These are phyloP conservation scores for Daldinia bambusicola DNA, from an alignment of 495 filamentous ascomycete species.

Conservation along the genomic window DNA sequence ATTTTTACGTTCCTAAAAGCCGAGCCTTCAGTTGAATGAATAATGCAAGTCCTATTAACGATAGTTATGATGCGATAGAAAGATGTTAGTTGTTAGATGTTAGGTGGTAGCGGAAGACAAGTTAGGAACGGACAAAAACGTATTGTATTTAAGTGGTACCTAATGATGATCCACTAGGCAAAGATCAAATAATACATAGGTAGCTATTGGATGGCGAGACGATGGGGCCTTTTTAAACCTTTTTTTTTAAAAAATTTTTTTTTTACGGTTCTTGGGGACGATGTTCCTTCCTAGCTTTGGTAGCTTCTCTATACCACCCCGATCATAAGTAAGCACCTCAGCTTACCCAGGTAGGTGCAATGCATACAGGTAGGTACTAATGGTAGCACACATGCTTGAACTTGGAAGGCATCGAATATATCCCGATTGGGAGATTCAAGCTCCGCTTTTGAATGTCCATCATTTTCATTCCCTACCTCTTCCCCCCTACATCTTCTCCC, in stretches of 20 bases:
- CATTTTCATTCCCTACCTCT: conserved; percentile 17
- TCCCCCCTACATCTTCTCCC: not conserved
- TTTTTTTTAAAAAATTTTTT: no score
- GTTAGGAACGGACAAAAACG: conserved; percentile 33
- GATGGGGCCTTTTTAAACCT: not conserved
- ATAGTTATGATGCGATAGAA: conserved; percentile 20
- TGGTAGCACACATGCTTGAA: no score
- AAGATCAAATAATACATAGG: not conserved
- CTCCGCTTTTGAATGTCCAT: conserved; percentile 31
- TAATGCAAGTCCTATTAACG: conserved; percentile 21
- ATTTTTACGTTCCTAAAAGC: conserved; percentile 23
- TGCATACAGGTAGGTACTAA: not conserved
- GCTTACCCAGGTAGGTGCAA: not conserved
- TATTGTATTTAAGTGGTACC: conserved; percentile 1
- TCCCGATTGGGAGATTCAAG: conserved; percentile 25
- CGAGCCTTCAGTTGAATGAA: conserved; percentile 25
- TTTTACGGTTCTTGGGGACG: no score
- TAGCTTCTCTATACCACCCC: no score
- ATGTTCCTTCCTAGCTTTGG: no score
- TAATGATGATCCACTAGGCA: conserved; percentile 1
- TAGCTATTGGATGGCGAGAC: not conserved
- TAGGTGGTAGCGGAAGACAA: conserved; percentile 34
- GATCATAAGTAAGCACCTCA: not conserved
- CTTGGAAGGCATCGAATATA: not conserved
- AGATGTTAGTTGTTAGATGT: conserved; percentile 33